Conservation (phyloP, 2,329 filamentous ascomycete species). For the Cladosporium sp. region DNA sequence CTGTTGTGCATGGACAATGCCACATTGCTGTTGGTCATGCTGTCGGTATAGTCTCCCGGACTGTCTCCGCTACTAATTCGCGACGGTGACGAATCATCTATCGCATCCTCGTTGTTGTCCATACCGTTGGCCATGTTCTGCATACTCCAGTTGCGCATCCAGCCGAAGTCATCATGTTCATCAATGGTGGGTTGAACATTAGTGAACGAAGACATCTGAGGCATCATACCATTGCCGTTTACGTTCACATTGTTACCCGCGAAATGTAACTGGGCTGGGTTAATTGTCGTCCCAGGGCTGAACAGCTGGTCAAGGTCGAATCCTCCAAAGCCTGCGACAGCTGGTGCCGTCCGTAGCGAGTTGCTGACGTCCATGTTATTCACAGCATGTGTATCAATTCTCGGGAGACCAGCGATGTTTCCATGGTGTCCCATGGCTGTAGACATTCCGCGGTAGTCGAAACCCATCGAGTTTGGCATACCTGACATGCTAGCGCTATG, state of each 20-base stretch:
- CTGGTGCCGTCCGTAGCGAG: conserved; percentile 76
- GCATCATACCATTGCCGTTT: conserved; percentile 4
- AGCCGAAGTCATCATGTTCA: conserved; percentile 77
- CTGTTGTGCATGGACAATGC: conserved; percentile 30
- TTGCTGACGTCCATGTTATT: conserved; percentile 60
- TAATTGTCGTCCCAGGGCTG: conserved; percentile 62
- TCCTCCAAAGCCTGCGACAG: conserved; percentile 66
- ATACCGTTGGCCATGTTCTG: conserved; percentile 57
- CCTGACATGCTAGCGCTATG: conserved; percentile 17
- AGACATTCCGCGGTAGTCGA: conserved; percentile 73
- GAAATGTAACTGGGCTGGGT: conserved; percentile 74
- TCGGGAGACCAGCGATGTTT: conserved; percentile 68
- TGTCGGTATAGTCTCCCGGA: conserved; percentile 86
- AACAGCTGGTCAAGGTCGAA: conserved; percentile 73
- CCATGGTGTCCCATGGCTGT: conserved; percentile 66
- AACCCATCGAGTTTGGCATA: conserved; percentile 35
- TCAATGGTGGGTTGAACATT: conserved; percentile 54
- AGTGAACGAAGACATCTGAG: conserved; percentile 17
- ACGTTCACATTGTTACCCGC: conserved; percentile 51
- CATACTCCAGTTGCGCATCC: conserved; percentile 79
- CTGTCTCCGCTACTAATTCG: conserved; percentile 95
- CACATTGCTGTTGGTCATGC: conserved; percentile 75
- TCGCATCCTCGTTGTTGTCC: conserved; percentile 71
- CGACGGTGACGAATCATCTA: conserved; percentile 92
- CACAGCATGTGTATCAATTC: conserved; percentile 77